Evolutionary conservation across 148 eudicot genomes (phyloP).

Genomic region (Camellia japonica): DNA sequence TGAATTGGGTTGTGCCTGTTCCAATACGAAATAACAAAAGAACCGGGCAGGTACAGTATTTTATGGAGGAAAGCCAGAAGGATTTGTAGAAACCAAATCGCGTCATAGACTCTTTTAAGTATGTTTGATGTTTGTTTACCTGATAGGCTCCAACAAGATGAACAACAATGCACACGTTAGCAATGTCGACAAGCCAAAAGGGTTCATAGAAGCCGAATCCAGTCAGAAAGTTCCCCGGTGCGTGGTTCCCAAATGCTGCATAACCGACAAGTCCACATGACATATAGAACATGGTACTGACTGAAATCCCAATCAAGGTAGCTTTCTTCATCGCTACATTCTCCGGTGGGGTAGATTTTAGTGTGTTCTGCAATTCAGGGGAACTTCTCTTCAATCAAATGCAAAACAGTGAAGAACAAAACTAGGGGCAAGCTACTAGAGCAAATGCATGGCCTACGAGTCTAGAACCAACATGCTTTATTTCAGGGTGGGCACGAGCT

Average conservation of each 20-base stretch:
- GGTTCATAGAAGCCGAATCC: conserved; percentile 76
- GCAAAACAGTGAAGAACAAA: too few species aligned
- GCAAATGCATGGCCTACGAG: neutral
- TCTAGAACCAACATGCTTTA: too few species aligned
- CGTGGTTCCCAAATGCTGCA: conserved; percentile 74
- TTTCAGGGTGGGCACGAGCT: too few species aligned
- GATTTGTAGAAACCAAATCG: too few species aligned
- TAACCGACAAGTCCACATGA: conserved; percentile 69
- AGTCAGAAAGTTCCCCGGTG: conserved; percentile 67
- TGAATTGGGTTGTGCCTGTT: too few species aligned
- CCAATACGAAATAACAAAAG: too few species aligned
- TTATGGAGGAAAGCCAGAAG: too few species aligned
- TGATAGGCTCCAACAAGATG: conserved; percentile 78
- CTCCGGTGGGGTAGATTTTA: conserved; percentile 50
- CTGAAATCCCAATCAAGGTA: conserved; percentile 30
- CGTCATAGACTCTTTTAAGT: too few species aligned
- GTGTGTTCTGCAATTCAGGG: conserved; percentile 47
- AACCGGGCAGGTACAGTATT: too few species aligned
- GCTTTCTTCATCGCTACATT: conserved; percentile 65
- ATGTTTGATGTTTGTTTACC: conserved; percentile 29
- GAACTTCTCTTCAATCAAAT: neutral
- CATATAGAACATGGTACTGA: conserved; percentile 58
- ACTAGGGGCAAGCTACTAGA: neutral
- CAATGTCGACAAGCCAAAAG: conserved; percentile 73
- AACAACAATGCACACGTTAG: conserved; percentile 55